Percentiles rank a stretch among this genome's conserved stretches.
phyloP scores from a whole-genome alignment of 148 eudicot species.

The Vaccinium darrowii region DNA sequence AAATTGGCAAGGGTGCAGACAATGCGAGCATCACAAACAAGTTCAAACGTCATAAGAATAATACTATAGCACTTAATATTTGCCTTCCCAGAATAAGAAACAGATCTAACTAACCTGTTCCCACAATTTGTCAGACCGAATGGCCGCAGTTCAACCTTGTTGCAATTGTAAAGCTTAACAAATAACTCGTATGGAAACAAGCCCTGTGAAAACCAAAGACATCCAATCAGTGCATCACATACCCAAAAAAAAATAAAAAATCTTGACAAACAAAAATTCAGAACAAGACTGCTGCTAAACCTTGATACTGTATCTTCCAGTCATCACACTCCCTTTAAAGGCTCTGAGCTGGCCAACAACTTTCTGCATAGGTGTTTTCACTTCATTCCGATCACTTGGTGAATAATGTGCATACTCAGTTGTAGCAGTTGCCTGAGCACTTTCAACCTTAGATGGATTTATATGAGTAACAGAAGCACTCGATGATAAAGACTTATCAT shows the following conservation, averaged over 20 bases:
- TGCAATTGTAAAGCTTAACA: slow-evolving; percentile 85
- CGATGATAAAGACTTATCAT: slow-evolving; percentile 19
- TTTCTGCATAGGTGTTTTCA: slow-evolving; percentile 52
- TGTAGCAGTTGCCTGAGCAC: slow-evolving; percentile 15
- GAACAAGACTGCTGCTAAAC: slow-evolving; percentile 30
- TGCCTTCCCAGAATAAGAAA: slow-evolving; percentile 6
- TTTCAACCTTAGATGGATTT: slow-evolving; percentile 35
- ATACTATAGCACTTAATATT: not conserved
- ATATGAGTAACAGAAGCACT: slow-evolving; percentile 26
- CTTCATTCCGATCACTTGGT: slow-evolving; percentile 34
- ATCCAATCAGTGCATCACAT: slow-evolving; percentile 17
- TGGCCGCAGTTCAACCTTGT: slow-evolving; percentile 71
- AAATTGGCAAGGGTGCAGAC: not conserved
- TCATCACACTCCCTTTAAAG: slow-evolving; percentile 46
- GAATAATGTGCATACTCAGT: slow-evolving; percentile 24
- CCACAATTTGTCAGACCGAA: slow-evolving; percentile 79
- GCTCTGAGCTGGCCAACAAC: slow-evolving; percentile 53
- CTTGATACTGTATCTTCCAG: slow-evolving; percentile 47
- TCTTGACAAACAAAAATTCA: not conserved
- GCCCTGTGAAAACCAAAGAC: slow-evolving; percentile 48
- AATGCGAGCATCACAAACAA: slow-evolving; percentile 10
- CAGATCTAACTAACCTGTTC: slow-evolving; percentile 55
- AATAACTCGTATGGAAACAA: slow-evolving; percentile 69
- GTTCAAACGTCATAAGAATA: not conserved
- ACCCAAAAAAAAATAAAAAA: not conserved